A percentile compares a stretch with the other conserved stretches of the same genome.
phyloP scores from a whole-genome alignment of 108 stramenopile species.

The Skeletonema tropicum region DNA sequence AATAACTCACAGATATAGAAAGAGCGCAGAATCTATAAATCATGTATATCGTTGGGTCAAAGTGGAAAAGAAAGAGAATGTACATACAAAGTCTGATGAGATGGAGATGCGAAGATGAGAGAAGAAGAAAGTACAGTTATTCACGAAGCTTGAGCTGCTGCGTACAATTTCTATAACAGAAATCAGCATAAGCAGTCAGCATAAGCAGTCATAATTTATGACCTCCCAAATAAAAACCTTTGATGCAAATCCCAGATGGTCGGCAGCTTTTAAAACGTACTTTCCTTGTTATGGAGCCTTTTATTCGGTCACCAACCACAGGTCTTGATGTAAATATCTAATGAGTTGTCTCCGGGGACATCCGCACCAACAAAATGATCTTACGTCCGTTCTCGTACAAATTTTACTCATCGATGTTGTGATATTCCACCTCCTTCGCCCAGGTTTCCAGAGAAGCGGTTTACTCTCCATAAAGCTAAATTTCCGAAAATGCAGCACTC shows the following conservation, averaged over 20 bases:
- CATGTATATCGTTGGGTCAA: too few relatives aligned
- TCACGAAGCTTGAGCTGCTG: too few relatives aligned
- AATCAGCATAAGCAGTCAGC: too few relatives aligned
- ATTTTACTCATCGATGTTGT: constrained; percentile 81
- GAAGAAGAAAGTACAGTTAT: too few relatives aligned
- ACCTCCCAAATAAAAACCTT: constrained; percentile 94
- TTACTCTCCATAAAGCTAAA: constrained; percentile 97
- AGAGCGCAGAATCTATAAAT: too few relatives aligned
- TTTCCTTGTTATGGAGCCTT: constrained; percentile 96
- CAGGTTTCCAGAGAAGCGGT: constrained; percentile 91
- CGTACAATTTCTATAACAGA: too few relatives aligned
- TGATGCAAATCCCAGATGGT: constrained; percentile 93
- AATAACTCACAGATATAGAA: too few relatives aligned
- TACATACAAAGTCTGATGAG: too few relatives aligned
- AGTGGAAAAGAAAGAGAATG: too few relatives aligned
- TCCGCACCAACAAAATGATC: constrained; percentile 92
- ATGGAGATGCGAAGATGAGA: too few relatives aligned
- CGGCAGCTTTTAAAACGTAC: constrained; percentile 96
- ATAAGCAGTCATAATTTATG: too few relatives aligned
- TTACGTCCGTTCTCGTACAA: constrained; percentile 84
- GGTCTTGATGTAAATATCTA: constrained; percentile 99
- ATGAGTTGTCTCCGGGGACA: constrained; percentile 93
- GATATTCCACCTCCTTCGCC: constrained; percentile 77
- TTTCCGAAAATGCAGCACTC: constrained; percentile 91
- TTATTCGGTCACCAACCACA: constrained; percentile 98